Evolutionary conservation across 352 stramenopile genomes (phyloP), one percentile per base, ranked within the genome.

Genomic region (Pythium grandisporangium): DNA sequence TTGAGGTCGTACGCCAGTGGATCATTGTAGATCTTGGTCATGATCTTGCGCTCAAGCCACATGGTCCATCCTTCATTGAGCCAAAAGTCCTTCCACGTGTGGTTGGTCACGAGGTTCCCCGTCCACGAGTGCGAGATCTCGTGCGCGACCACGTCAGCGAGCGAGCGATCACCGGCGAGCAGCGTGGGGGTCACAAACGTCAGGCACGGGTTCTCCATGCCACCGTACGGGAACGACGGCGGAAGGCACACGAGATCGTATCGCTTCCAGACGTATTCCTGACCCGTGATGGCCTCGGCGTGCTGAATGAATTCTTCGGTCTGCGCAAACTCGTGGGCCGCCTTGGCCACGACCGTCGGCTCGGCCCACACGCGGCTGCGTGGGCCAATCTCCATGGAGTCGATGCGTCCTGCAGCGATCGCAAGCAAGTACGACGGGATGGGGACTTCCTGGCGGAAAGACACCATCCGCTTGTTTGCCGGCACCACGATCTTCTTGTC

Each of bases 31-130:
- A 66, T 66, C 46, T 61, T 61, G 30, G 56, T 37, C 48, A 63
- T 61, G 39, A 63, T 57, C 55, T 82, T 80, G 26, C 95, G 76
- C 66, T 99, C 84, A n/a, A 98, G 76, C 78, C 95, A 98, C 45
- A 96, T 84, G 1, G 96, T 99, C 91, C 91, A 98, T 11, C 95
- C 94, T 51, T 99, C 96, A 56, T 99, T 99, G n/a, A 99, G 65
- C 95, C 94, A 98, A 60, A 99, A 98, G 59, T 98, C 83, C 16
- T 81, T 80, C 80, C 84, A 99, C 39, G 84, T 96, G 43, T 68
- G 67, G 74, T 98, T 98, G 7, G 95, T 99, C 12, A 99, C 85
- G 6, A 98, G 53, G 64, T 99, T 99, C 5, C 96, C 96, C 0
- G 89, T 98, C 96, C 96, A 99, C 36, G 61, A 93, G 60, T 98